phyloP scores from a whole-genome alignment of 192 early-diverging fungal species.

The Coemansia asiatica region DNA sequence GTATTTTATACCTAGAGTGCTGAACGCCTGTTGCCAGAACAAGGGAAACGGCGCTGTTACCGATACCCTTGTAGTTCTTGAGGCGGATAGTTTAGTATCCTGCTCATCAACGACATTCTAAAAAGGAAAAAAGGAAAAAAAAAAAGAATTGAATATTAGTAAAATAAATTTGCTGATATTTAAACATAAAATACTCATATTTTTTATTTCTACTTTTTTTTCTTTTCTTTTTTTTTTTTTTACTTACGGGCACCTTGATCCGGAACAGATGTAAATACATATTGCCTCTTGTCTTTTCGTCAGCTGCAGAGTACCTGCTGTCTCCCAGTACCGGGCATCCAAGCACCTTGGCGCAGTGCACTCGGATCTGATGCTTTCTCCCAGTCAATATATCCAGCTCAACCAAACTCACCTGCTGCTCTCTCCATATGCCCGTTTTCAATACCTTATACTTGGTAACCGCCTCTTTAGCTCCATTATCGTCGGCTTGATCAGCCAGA shows the following conservation, averaged over 20 bases:
- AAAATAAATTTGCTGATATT: too few relatives aligned
- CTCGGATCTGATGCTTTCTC: constrained; percentile 46
- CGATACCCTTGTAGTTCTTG: background rate
- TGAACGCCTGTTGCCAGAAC: constrained; percentile 28
- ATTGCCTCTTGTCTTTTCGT: background rate
- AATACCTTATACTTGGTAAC: constrained; percentile 13
- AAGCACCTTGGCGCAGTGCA: constrained; percentile 34
- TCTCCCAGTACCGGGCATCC: constrained; percentile 38
- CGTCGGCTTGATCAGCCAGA: background rate
- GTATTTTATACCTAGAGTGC: constrained; percentile 13
- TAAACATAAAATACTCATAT: too few relatives aligned
- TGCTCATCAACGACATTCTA: constrained; percentile 16
- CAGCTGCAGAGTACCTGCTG: constrained; percentile 11
- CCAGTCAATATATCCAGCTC: constrained; percentile 34
- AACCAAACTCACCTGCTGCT: constrained; percentile 6
- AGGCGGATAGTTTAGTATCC: background rate
- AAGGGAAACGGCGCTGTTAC: constrained; percentile 36
- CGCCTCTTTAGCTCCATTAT: constrained; percentile 9
- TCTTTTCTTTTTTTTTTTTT: background rate
- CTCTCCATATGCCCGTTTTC: constrained; percentile 9
- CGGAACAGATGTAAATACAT: constrained; percentile 33
- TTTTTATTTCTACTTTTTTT: too few relatives aligned
- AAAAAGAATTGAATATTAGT: too few relatives aligned
- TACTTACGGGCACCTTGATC: constrained; percentile 19
- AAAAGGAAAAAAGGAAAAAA: background rate